These are phyloP conservation scores for Ambispora gerdemannii DNA, from an alignment of 192 early-diverging fungal species.

Conservation along the genomic window DNA sequence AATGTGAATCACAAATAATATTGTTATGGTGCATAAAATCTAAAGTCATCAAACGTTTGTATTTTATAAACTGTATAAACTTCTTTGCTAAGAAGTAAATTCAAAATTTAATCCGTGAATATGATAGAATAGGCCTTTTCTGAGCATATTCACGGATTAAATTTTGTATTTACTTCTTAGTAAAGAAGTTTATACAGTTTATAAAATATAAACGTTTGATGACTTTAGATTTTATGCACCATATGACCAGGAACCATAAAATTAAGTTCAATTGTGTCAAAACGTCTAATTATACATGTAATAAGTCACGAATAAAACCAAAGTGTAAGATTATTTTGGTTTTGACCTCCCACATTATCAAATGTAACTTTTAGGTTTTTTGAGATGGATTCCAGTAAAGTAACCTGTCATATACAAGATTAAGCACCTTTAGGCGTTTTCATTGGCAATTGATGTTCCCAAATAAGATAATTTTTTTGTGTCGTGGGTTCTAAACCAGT, in stretches of 20 bases:
- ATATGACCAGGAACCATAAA: background rate
- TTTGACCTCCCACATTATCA: background rate
- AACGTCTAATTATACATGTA: background rate
- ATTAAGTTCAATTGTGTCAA: background rate
- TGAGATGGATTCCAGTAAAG: background rate
- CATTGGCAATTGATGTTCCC: constrained; percentile 2
- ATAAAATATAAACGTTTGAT: too few relatives aligned
- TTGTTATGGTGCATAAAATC: too few relatives aligned
- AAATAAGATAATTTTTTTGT: constrained; percentile 12
- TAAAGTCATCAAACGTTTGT: too few relatives aligned
- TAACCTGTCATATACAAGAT: constrained; percentile 6
- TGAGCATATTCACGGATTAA: too few relatives aligned
- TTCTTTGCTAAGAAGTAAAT: too few relatives aligned
- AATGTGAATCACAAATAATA: constrained; percentile 2
- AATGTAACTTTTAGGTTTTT: constrained; percentile 24
- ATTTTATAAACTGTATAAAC: too few relatives aligned
- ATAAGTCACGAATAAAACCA: background rate
- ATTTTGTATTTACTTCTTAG: too few relatives aligned
- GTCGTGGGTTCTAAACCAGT: background rate
- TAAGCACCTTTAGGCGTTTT: background rate
- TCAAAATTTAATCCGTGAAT: too few relatives aligned
- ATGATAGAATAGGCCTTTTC: too few relatives aligned
- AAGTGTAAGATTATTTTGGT: constrained; percentile 19
- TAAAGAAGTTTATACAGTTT: too few relatives aligned
- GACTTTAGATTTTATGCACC: too few relatives aligned